These are phyloP conservation scores for Phytophthora sp. DNA, from an alignment of 352 stramenopile species.

Conservation along the genomic window DNA sequence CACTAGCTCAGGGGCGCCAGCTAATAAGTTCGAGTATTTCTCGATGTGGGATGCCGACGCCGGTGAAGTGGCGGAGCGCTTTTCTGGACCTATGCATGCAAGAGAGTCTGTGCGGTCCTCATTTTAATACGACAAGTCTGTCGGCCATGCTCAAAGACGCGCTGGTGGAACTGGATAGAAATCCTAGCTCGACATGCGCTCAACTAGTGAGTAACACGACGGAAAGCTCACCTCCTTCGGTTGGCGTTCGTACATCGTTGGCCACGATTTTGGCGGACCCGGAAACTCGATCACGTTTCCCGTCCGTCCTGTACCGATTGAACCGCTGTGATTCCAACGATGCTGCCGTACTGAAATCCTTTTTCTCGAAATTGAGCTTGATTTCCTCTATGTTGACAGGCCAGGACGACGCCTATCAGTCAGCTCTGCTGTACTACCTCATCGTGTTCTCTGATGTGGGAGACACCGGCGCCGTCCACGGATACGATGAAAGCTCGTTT, in stretches of 20 bases:
- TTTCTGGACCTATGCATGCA: conserved; percentile 21
- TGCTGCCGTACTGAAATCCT: no score
- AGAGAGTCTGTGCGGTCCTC: conserved; percentile 13
- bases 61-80: conserved; percentile 26
- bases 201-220: neutral
- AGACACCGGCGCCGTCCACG: conserved; percentile 16
- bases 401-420: conserved; percentile 18
- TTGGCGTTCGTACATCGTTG: neutral
- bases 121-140: conserved; percentile 12
- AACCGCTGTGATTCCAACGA: no score
- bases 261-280: neutral
- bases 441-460: conserved; percentile 50
- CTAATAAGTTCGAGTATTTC: conserved; percentile 27
- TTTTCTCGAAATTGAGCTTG: neutral
- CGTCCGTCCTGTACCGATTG: no score
- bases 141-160: conserved; percentile 6
- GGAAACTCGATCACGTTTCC: no score
- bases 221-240: no score
- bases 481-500: conserved; percentile 10
- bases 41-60: conserved; percentile 42
- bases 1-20: no score
- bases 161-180: conserved; percentile 10
- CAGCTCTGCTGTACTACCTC: conserved; percentile 37
- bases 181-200: conserved; percentile 18
- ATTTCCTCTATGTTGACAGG: no score